These are phyloP conservation scores for Gossypium ekmanianum DNA, from an alignment of 345 rosid species.

Conservation along the genomic window DNA sequence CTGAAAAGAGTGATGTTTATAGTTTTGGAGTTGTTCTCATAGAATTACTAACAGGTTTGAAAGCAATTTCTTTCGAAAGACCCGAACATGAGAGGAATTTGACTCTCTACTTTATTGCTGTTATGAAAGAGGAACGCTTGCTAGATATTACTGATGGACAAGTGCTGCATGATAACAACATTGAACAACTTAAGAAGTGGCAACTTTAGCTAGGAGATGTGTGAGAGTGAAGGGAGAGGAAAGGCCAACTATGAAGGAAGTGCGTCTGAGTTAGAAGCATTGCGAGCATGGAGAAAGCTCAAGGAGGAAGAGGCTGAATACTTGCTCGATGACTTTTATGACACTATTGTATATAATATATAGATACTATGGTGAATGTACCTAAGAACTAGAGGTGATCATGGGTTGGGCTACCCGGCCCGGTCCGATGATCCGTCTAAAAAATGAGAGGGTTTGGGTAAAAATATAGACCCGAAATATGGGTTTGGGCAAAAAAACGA, in stretches of 20 bases:
- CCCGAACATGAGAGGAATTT: slow-evolving; percentile 26
- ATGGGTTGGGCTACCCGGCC: too few species aligned
- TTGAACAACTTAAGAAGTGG: neutral
- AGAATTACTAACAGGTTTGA: slow-evolving; percentile 32
- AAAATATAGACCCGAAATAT: too few species aligned
- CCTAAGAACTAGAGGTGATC: too few species aligned
- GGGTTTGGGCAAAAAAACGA: too few species aligned
- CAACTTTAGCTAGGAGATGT: neutral
- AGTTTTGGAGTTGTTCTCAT: neutral
- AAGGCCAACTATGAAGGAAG: neutral
- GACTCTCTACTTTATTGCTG: slow-evolving; percentile 22
- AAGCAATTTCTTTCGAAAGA: slow-evolving; percentile 20
- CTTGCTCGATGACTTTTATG: neutral
- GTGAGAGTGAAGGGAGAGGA: slow-evolving; percentile 8
- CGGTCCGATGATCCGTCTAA: too few species aligned
- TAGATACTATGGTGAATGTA: too few species aligned
- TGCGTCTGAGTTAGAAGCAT: neutral
- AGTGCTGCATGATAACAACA: neutral
- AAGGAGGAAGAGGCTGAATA: neutral
- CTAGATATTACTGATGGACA: neutral
- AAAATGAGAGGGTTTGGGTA: too few species aligned
- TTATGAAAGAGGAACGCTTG: neutral
- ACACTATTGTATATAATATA: neutral
- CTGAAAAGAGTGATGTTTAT: slow-evolving; percentile 23
- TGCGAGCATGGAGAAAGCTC: neutral